Conservation (phyloP, 495 filamentous ascomycete genomes). For the Xylona heveae region DNA sequence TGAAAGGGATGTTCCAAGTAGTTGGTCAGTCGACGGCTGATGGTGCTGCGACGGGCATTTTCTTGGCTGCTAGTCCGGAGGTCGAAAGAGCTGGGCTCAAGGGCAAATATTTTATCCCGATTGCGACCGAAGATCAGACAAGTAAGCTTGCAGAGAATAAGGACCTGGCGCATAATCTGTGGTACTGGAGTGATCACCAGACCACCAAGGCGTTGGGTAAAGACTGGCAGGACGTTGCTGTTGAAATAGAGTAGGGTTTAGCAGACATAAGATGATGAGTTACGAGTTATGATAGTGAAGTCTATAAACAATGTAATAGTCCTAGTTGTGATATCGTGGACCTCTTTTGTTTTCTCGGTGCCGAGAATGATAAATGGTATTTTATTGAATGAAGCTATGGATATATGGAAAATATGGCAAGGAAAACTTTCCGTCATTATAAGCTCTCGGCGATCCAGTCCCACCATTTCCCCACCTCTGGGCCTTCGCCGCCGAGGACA, state of each 20-base stretch:
- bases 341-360: too few relatives aligned
- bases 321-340: too few relatives aligned
- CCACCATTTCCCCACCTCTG: slow-evolving; percentile 64
- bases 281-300: too few relatives aligned
- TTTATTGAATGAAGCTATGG: too few relatives aligned
- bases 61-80: slow-evolving; percentile 12
- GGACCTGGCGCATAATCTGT: slow-evolving; percentile 12
- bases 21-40: slow-evolving; percentile 16
- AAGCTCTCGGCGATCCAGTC: slow-evolving; percentile 55
- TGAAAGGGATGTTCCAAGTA: slow-evolving; percentile 6
- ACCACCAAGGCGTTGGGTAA: slow-evolving; percentile 5
- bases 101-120: slow-evolving; percentile 18
- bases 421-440: too few relatives aligned
- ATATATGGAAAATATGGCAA: too few relatives aligned
- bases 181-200: slow-evolving; percentile 11
- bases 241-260: too few relatives aligned
- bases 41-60: slow-evolving; percentile 20
- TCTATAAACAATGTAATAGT: too few relatives aligned
- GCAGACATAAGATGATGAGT: too few relatives aligned
- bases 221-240: slow-evolving; percentile 4
- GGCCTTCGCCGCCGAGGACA: slow-evolving; percentile 44
- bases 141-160: slow-evolving; percentile 11
- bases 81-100: slow-evolving; percentile 7
- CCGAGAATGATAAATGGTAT: too few relatives aligned
- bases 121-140: slow-evolving; percentile 11